These are phyloP conservation scores for Fusarium denticulatum DNA, from an alignment of 2,329 filamentous ascomycete species.

Conservation along the genomic window DNA sequence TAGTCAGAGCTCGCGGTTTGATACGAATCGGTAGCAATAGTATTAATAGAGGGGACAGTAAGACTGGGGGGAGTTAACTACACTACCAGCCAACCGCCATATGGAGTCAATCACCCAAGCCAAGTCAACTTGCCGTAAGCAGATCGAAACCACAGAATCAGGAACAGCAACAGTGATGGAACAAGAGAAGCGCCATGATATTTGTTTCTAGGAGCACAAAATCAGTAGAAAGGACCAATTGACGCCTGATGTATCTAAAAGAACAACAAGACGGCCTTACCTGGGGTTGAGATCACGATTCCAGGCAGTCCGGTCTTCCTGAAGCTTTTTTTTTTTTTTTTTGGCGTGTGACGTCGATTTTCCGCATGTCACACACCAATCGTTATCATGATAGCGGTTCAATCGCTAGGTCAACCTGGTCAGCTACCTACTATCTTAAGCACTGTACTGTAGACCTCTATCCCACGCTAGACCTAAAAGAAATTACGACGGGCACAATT, in stretches of 20 bases:
- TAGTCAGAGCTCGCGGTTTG: neutral
- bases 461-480: constrained; percentile 18
- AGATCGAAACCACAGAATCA: neutral
- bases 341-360: constrained; percentile 10
- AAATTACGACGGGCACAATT: constrained; percentile 15
- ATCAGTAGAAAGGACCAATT: neutral
- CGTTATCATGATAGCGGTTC: constrained; percentile 13
- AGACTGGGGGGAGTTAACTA: constrained; percentile 8
- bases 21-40: neutral
- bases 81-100: neutral
- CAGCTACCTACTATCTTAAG: neutral
- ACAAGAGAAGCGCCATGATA: neutral
- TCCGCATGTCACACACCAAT: neutral
- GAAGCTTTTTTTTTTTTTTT: neutral
- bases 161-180: neutral
- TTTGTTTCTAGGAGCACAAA: neutral
- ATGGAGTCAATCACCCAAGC: neutral
- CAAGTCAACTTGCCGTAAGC: neutral
- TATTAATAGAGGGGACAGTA: neutral
- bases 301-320: neutral
- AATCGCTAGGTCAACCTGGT: neutral
- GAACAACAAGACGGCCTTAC: neutral
- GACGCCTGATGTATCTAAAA: neutral
- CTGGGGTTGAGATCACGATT: neutral
- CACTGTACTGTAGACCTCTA: neutral